phyloP scores from a whole-genome alignment of 2,329 filamentous ascomycete species.

The Aspergillus latus region DNA sequence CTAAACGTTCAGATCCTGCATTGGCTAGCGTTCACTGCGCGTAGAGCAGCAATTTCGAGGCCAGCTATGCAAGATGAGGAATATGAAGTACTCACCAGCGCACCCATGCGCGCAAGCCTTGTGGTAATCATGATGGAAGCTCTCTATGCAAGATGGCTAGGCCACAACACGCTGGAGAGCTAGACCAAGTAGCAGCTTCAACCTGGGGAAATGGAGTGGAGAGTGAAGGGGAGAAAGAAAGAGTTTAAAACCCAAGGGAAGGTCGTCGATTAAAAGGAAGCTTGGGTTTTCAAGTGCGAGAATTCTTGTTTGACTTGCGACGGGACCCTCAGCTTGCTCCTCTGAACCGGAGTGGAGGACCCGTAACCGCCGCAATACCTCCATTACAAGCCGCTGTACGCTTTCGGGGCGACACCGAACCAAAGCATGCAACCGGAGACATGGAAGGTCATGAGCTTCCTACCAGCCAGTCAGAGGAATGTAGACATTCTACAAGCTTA shows the following conservation, averaged over 20 bases:
- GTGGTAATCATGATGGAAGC: constrained; percentile 49
- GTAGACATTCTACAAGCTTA: neutral
- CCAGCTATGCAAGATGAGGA: constrained; percentile 13
- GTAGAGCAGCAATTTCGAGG: constrained; percentile 8
- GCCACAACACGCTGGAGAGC: constrained; percentile 40
- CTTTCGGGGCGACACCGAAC: constrained; percentile 23
- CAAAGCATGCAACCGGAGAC: constrained; percentile 32
- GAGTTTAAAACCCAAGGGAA: constrained; percentile 38
- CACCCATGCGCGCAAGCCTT: constrained; percentile 48
- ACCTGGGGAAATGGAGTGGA: constrained; percentile 40
- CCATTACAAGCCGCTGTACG: constrained; percentile 34
- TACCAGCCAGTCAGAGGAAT: neutral
- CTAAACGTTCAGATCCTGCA: neutral
- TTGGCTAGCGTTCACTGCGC: constrained; percentile 9
- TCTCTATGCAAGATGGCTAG: constrained; percentile 41
- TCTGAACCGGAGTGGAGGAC: constrained; percentile 40
- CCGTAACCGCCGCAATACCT: constrained; percentile 37
- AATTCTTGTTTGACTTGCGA: constrained; percentile 25
- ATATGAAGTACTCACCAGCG: constrained; percentile 43
- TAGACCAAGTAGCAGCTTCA: constrained; percentile 36
- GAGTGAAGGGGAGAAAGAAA: constrained; percentile 33
- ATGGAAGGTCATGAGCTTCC: constrained; percentile 26
- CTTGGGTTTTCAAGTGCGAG: constrained; percentile 35
- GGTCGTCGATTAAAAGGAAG: constrained; percentile 39
- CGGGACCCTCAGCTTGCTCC: constrained; percentile 12